Base-by-base conservation (phyloP, 371 early-diverging fungal genomes). In the Rhizopus microsporus region DNA sequence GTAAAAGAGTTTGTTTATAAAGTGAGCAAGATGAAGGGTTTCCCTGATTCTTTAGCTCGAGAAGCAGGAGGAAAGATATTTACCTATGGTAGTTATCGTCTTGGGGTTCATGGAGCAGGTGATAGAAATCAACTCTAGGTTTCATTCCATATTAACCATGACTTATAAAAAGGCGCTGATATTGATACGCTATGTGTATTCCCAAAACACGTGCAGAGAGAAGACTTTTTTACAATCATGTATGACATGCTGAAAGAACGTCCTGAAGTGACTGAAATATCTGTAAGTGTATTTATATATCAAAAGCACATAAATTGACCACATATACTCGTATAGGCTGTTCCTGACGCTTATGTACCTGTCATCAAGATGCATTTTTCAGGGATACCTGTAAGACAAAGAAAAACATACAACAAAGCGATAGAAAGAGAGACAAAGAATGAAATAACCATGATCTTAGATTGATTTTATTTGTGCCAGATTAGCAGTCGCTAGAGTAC, bases 161-260 rank as follows among this genome's bases (percentile, higher is more conserved):
- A n/a, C 12, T 12, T 51, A 3, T 38, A 23, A 39, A 30, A 50
- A 87, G 96, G 93, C 35, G 87, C 97, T 15, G 99, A 99, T 89
- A 97, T 99, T 56, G 99, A 99, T 87, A 95, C 97, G 0, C 73
- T 99, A 29, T 99, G 99, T 68, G 94, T 99, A 5, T 94, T 90
- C 5, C 99, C 99, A 2, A 84, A 80, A 40, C 90, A 92, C 73
- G 93, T 99, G 3, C 77, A 80, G 51, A 83, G 98, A 51, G 96
- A 94, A 40, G 94, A 98, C 65, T 99, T 99, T 63, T 98, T 99
- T 71, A 78, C 76, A 0, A 78, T 74, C 8, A 95, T 99, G 89
- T 85, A 86, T 51, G 87, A 88, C 2, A 80, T 90, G 74, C 82
- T 99, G 59, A 84, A 81, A 42, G 80, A 77, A 33, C 69, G 88